phyloP scores from a whole-genome alignment of 805 yeast species.

The Yarrowia alimentaria region DNA sequence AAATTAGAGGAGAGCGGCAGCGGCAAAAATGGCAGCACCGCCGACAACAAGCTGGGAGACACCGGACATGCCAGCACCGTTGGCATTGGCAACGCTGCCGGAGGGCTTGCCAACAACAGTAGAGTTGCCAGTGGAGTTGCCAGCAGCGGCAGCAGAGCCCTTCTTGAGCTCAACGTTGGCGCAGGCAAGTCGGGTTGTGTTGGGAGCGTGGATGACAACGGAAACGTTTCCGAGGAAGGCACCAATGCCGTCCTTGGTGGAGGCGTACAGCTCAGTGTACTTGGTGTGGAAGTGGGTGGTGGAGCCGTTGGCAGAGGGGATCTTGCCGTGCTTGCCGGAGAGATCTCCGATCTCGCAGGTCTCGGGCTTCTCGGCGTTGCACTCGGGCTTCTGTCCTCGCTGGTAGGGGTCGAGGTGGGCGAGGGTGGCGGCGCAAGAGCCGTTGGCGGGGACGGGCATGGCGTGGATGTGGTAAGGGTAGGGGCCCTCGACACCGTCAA shows the following conservation, averaged over 20 bases:
- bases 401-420: conserved; percentile 63
- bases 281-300: conserved; percentile 46
- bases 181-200: conserved; percentile 59
- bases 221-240: conserved; percentile 50
- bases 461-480: conserved; percentile 70
- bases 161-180: conserved; percentile 47
- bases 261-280: conserved; percentile 63
- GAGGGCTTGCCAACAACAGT: conserved; percentile 5
- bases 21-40: conserved; percentile 19
- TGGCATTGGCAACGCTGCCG: conserved; percentile 7
- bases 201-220: conserved; percentile 55
- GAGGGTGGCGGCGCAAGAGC: conserved; percentile 56
- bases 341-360: conserved; percentile 73
- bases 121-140: conserved; percentile 14
- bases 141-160: conserved; percentile 2
- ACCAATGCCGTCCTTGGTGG: conserved; percentile 54
- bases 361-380: conserved; percentile 53
- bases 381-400: conserved; percentile 49
- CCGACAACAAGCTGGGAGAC: conserved; percentile 22
- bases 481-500: conserved; percentile 66
- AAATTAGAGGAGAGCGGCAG: conserved; percentile 24
- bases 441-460: conserved; percentile 49
- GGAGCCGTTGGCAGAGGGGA: conserved; percentile 51
- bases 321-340: conserved; percentile 74
- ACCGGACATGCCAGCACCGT: conserved; percentile 16